phyloP scores from a whole-genome alignment of 2,329 filamentous ascomycete genomes.

The Nigrospora osmanthi region DNA sequence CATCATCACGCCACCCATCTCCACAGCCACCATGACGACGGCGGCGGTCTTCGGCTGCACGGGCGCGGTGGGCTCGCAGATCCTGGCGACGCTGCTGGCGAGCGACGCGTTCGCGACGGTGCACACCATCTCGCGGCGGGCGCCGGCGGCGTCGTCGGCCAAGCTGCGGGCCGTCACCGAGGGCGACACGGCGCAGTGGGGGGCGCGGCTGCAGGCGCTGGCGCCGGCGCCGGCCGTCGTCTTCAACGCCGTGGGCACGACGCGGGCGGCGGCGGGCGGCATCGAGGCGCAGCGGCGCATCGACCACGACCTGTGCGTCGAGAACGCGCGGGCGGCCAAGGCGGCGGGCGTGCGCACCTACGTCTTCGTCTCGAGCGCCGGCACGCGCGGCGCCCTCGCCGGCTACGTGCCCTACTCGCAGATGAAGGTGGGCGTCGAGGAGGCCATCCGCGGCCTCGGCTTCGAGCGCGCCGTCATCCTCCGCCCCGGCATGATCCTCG shows the following conservation, averaged over 20 bases:
- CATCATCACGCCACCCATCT: no score
- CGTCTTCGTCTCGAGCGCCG: constrained; percentile 63
- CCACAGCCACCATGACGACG: constrained; percentile 29
- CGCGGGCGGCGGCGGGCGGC: constrained; percentile 64
- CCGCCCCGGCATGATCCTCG: constrained; percentile 68
- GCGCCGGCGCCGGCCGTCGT: constrained; percentile 53
- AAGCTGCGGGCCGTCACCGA: constrained; percentile 63
- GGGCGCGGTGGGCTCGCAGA: constrained; percentile 63
- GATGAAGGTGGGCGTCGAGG: constrained; percentile 88
- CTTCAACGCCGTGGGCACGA: constrained; percentile 76
- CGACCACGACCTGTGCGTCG: constrained; percentile 79
- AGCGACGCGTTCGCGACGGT: constrained; percentile 44
- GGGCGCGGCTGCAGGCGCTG: constrained; percentile 46
- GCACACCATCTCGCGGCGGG: constrained; percentile 59
- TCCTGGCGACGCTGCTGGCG: constrained; percentile 59
- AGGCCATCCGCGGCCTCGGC: constrained; percentile 59
- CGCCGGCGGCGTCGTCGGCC: constrained; percentile 38
- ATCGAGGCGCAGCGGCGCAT: constrained; percentile 78
- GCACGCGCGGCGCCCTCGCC: constrained; percentile 31
- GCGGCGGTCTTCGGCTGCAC: constrained; percentile 56
- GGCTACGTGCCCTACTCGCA: constrained; percentile 42
- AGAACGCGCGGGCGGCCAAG: constrained; percentile 68
- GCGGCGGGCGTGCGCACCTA: constrained; percentile 64
- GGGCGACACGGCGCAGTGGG: constrained; percentile 63
- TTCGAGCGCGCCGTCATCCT: constrained; percentile 75